These are phyloP conservation scores for Tuber brumale DNA, from an alignment of 495 filamentous ascomycete species.

Conservation along the genomic window DNA sequence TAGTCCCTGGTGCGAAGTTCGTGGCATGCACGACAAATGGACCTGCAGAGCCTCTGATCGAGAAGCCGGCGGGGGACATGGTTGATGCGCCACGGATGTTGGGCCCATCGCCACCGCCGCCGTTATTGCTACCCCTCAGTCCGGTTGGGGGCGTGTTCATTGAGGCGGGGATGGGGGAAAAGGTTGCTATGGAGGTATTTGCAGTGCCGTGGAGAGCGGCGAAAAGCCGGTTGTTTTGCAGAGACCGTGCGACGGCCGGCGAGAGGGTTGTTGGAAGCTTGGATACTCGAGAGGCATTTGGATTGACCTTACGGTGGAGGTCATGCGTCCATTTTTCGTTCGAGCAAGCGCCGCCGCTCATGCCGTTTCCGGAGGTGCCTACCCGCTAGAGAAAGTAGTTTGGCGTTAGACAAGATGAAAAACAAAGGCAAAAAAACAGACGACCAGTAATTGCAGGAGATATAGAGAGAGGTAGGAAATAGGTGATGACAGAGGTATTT, in stretches of 20 bases:
- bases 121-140: constrained; percentile 17
- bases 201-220: constrained; percentile 38
- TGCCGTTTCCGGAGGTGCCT: constrained; percentile 30
- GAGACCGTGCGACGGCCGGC: constrained; percentile 38
- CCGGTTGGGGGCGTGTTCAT: constrained; percentile 8
- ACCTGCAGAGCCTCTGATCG: constrained; percentile 71
- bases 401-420: constrained; percentile 34
- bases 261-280: constrained; percentile 43
- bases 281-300: constrained; percentile 36
- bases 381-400: constrained; percentile 28
- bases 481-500: constrained; percentile 30
- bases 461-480: constrained; percentile 18
- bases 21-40: constrained; percentile 76
- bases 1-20: constrained; percentile 90
- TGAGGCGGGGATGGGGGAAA: neutral
- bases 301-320: constrained; percentile 46
- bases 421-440: constrained; percentile 28
- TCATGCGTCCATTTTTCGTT: constrained; percentile 57
- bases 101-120: constrained; percentile 12
- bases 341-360: constrained; percentile 43
- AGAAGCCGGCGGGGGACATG: constrained; percentile 51
- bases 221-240: constrained; percentile 43
- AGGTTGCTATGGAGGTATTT: neutral
- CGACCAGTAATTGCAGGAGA: constrained; percentile 22
- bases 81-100: constrained; percentile 42